Percentiles rank a stretch among this genome's conserved stretches.
phyloP scores from a whole-genome alignment of 2,329 filamentous ascomycete genomes.

The Amylocarpus encephaloides region DNA sequence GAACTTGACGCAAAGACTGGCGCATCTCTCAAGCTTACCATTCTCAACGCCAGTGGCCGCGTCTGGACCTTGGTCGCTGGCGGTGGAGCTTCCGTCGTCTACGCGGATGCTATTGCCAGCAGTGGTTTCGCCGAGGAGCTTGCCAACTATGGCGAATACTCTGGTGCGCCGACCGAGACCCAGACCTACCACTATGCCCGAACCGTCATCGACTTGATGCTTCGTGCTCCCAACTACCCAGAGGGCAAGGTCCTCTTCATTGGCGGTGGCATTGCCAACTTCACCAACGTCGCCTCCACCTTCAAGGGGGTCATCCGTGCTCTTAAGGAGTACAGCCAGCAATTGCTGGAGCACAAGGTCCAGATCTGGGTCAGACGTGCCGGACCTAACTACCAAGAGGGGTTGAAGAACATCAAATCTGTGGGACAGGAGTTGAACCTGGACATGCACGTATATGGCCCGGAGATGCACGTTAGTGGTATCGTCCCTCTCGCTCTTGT shows the following conservation, averaged over 20 bases:
- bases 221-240: slow-evolving; percentile 75
- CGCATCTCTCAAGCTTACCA: slow-evolving; percentile 96
- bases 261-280: slow-evolving; percentile 99
- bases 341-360: slow-evolving; percentile 91
- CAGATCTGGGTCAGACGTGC: slow-evolving; percentile 92
- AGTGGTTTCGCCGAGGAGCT: slow-evolving; percentile 92
- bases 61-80: slow-evolving; percentile 98
- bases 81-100: slow-evolving; percentile 98
- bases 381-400: slow-evolving; percentile 98
- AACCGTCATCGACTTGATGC: slow-evolving; percentile 95
- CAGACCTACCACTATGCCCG: slow-evolving; percentile 99
- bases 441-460: slow-evolving; percentile 85
- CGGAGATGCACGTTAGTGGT: slow-evolving; percentile 84
- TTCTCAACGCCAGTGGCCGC: slow-evolving; percentile 84
- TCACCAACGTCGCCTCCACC: slow-evolving; percentile 98
- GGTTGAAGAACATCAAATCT: slow-evolving; percentile 98
- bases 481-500: slow-evolving; percentile 88
- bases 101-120: slow-evolving; percentile 96
- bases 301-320: slow-evolving; percentile 99
- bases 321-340: slow-evolving; percentile 78
- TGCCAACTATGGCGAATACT: slow-evolving; percentile 99
- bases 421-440: slow-evolving; percentile 91
- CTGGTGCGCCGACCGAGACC: slow-evolving; percentile 94
- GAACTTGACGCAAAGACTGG: slow-evolving; percentile 99
- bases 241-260: slow-evolving; percentile 99